These are phyloP conservation scores for Blumeria hordei DNA, from an alignment of 2,329 filamentous ascomycete genomes.

Conservation along the genomic window DNA sequence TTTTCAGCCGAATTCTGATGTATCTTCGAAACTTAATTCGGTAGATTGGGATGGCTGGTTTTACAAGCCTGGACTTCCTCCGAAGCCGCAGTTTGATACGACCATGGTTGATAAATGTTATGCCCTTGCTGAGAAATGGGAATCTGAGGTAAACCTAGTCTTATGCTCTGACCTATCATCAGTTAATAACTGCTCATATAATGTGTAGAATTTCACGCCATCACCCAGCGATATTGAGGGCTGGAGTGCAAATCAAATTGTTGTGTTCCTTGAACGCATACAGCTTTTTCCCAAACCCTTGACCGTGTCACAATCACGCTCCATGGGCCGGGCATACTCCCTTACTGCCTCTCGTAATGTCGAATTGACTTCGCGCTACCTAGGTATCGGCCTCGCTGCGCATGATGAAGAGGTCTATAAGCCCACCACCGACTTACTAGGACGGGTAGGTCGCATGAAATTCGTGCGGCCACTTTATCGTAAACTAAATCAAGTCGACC, in stretches of 20 bases:
- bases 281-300: constrained; percentile 43
- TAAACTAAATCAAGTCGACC: constrained; percentile 49
- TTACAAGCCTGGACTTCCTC: constrained; percentile 68
- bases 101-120: constrained; percentile 71
- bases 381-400: constrained; percentile 53
- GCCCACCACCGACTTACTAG: constrained; percentile 50
- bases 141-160: constrained; percentile 25
- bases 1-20: constrained; percentile 44
- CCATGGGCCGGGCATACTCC: constrained; percentile 53
- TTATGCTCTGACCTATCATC: neutral
- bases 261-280: constrained; percentile 70
- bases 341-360: constrained; percentile 58
- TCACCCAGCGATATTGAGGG: constrained; percentile 39
- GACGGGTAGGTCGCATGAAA: constrained; percentile 83
- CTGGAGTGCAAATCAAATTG: constrained; percentile 68
- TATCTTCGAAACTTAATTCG: constrained; percentile 34
- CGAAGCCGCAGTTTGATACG: constrained; percentile 80
- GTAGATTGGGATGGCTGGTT: constrained; percentile 85
- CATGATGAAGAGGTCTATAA: constrained; percentile 44
- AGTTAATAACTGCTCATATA: neutral
- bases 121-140: constrained; percentile 59
- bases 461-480: constrained; percentile 75
- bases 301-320: constrained; percentile 35
- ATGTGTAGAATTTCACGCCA: constrained; percentile 31
- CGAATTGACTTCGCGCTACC: constrained; percentile 63